phyloP scores from a whole-genome alignment of 116 monocot genomes.

The Papilionanthe hybrid region DNA sequence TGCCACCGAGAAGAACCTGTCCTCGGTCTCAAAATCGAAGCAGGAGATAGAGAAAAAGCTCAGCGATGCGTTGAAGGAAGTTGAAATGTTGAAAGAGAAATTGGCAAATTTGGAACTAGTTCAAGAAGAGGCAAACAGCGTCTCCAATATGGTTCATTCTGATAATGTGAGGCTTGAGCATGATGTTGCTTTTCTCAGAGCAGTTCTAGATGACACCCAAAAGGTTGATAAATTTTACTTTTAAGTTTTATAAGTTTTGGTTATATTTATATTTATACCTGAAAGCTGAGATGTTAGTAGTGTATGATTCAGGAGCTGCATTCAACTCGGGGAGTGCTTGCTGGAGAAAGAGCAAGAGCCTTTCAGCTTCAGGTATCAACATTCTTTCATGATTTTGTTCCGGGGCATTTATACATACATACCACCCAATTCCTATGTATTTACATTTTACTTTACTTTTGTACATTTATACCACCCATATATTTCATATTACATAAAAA shows the following conservation, averaged over 20 bases:
- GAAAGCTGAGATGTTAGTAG: neutral
- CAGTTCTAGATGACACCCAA: slow-evolving; percentile 87
- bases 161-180: slow-evolving; percentile 93
- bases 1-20: slow-evolving; percentile 55
- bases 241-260: neutral
- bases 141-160: slow-evolving; percentile 80
- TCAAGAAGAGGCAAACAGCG: slow-evolving; percentile 87
- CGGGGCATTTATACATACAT: too few relatives aligned
- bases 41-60: slow-evolving; percentile 69
- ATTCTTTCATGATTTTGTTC: too few relatives aligned
- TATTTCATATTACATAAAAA: too few relatives aligned
- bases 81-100: slow-evolving; percentile 84
- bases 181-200: slow-evolving; percentile 95
- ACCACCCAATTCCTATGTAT: too few relatives aligned
- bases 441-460: too few relatives aligned
- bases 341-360: slow-evolving; percentile 86
- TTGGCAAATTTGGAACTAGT: slow-evolving; percentile 64
- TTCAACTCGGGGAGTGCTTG: slow-evolving; percentile 90
- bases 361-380: slow-evolving; percentile 82
- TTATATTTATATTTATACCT: neutral
- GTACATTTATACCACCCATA: too few relatives aligned
- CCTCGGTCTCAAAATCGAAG: slow-evolving; percentile 38
- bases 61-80: slow-evolving; percentile 56
- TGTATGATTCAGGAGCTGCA: slow-evolving; percentile 60
- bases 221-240: slow-evolving; percentile 37